Evolutionary conservation across 495 filamentous ascomycete genomes (phyloP), one percentile per base, ranked within the genome.

Genomic region (Xanthoparmelia taractica): DNA sequence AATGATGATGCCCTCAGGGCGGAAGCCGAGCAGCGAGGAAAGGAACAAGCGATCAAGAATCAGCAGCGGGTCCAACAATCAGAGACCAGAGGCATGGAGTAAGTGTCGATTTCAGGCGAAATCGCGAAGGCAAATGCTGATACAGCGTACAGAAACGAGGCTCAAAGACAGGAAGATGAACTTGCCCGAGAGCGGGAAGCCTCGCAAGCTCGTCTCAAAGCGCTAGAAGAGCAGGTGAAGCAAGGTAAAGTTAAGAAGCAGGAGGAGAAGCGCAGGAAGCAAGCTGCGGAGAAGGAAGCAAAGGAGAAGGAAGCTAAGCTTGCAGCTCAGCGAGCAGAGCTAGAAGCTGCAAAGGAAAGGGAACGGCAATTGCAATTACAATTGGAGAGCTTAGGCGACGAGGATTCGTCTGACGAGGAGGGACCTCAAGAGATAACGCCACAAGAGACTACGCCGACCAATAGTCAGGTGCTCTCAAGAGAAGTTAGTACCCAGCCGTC

Each of bases 161-260:
- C 90, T 38, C 79, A 77, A 61, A 74, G 79, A 20, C 88, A 92
- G 68, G 90, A 96, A 70, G 83, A 86, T 18, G 93, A 93, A 60
- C 80, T 96, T 38, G 83, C 79, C 34, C 84, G 78, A 65, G 91
- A 96, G 73, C 87, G 87, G 56, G 85, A 91, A 65, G 92, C 87
- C 52, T 85, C 92, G 55, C 85, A 88, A 69, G 90, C 88, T 50
- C 87, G 91, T 52, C 82, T 96, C 27, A 87, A 84, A 68, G 93
- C 91, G 31, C 81, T 99, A 34, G 91, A 99, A 70, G 90, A 97
- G 71, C 91, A 95, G 72, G 91, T 97, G 54, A 87, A 87, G 66
- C 89, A 91, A 73, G 92, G 93, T 60, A 97, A 97, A 76, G 76
- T 97, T n/a, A 95, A 92, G 81, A 96, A 94, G 72, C 87, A 92